Conservation (phyloP, 1,284 basidiomycete species). For the Papiliotrema terrestris region DNA sequence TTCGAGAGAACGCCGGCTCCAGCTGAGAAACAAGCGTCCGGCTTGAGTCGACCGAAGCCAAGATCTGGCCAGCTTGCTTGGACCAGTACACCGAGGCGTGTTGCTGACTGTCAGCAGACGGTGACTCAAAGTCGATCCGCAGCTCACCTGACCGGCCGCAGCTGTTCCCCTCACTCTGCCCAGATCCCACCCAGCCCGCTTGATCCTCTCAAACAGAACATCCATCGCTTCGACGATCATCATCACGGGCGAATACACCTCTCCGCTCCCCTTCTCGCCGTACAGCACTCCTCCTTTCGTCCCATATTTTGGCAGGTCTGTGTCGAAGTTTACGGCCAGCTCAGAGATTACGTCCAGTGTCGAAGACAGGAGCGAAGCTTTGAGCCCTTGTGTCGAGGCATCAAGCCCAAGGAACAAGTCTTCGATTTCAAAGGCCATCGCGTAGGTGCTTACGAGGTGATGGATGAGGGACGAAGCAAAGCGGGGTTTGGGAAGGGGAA, state of each 20-base stretch:
- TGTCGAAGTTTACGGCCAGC: conserved; percentile 72
- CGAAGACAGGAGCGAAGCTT: conserved; percentile 60
- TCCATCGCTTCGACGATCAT: conserved; percentile 85
- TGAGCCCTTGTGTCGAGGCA: conserved; percentile 82
- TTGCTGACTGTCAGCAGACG: conserved; percentile 58
- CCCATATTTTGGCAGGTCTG: conserved; percentile 67
- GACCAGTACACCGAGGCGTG: conserved; percentile 90
- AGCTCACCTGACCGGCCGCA: conserved; percentile 41
- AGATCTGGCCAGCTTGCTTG: conserved; percentile 54
- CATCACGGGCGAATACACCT: conserved; percentile 69
- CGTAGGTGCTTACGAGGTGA: neutral
- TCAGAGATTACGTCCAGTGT: conserved; percentile 65
- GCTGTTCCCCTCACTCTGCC: conserved; percentile 31
- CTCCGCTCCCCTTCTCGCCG: conserved; percentile 65
- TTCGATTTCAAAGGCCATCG: neutral
- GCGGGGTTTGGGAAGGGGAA: too few relatives aligned
- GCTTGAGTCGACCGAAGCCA: conserved; percentile 58
- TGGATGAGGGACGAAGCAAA: neutral
- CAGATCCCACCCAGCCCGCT: conserved; percentile 52
- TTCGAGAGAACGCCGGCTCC: conserved; percentile 62
- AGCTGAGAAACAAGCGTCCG: conserved; percentile 54
- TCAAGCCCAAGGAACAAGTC: conserved; percentile 79
- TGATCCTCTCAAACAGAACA: conserved; percentile 67
- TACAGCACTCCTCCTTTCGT: conserved; percentile 70
- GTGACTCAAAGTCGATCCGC: neutral